Percentiles rank a stretch among this genome's conserved stretches.
phyloP scores from a whole-genome alignment of 371 early-diverging fungal species.

The Mortierella sp. region DNA sequence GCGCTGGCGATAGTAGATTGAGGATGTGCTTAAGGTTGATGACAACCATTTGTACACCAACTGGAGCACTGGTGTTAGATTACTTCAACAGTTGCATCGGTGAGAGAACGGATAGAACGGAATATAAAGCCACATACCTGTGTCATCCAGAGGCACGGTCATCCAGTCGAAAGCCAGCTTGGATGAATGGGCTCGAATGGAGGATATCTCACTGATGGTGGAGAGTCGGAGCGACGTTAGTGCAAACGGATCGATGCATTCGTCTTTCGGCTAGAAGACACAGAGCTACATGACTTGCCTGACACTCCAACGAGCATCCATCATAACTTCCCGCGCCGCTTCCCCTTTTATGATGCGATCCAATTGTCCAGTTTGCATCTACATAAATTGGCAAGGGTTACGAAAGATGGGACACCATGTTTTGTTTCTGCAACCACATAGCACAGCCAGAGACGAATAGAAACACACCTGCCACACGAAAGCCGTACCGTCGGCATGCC shows the following conservation, averaged over 20 bases:
- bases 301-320: constrained; percentile 63
- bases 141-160: constrained; percentile 12
- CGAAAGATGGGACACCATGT: too few species aligned
- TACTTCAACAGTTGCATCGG: too few species aligned
- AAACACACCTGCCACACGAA: constrained; percentile 81
- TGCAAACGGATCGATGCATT: not conserved
- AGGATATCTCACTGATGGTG: constrained; percentile 17
- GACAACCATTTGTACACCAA: constrained; percentile 17
- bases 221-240: too few species aligned
- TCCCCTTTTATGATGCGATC: constrained; percentile 74
- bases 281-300: constrained; percentile 6
- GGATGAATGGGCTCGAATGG: constrained; percentile 6
- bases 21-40: constrained; percentile 36
- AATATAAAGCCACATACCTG: constrained; percentile 10
- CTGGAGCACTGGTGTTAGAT: not conserved
- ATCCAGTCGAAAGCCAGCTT: constrained; percentile 37
- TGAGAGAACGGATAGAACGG: not conserved
- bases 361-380: constrained; percentile 82
- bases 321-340: constrained; percentile 64
- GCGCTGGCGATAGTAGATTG: constrained; percentile 14
- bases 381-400: not conserved
- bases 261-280: not conserved
- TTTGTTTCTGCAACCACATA: not conserved
- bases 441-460: not conserved
- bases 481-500: constrained; percentile 70